A percentile compares a stretch with the other conserved stretches of the same genome.
Evolutionary conservation across 306 rosid genomes (phyloP).

Genomic region (Sophora flavescens): DNA sequence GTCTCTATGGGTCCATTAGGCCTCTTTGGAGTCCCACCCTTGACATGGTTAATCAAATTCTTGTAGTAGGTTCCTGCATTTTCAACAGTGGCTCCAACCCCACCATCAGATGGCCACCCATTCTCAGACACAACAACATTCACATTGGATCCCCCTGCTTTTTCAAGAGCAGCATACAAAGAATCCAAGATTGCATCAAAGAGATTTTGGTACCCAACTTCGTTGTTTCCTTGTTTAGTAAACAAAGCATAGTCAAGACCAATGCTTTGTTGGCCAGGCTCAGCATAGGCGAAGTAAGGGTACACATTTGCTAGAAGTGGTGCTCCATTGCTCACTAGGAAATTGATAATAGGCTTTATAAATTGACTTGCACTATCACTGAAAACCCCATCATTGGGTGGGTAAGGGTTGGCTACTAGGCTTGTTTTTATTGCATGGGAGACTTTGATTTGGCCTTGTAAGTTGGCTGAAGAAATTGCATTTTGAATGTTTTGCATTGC

Average conservation of each 20-base stretch:
- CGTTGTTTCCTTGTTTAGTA: slow-evolving; percentile 47
- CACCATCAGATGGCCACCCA: slow-evolving; percentile 80
- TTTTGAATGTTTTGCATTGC: slow-evolving; percentile 56
- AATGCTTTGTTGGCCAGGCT: slow-evolving; percentile 36
- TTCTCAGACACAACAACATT: slow-evolving; percentile 71
- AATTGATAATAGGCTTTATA: slow-evolving; percentile 60
- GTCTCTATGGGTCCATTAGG: slow-evolving; percentile 56
- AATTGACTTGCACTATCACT: slow-evolving; percentile 38
- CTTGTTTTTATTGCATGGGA: slow-evolving; percentile 62
- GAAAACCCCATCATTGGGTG: slow-evolving; percentile 59
- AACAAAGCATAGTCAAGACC: slow-evolving; percentile 61
- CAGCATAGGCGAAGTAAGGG: slow-evolving; percentile 56
- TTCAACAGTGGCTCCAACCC: slow-evolving; percentile 43
- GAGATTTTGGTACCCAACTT: slow-evolving; percentile 60
- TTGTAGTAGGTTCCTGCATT: slow-evolving; percentile 62
- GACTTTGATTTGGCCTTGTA: slow-evolving; percentile 64
- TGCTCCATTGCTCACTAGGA: slow-evolving; percentile 53
- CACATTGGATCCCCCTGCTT: slow-evolving; percentile 52
- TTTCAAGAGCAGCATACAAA: slow-evolving; percentile 71
- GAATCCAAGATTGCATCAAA: slow-evolving; percentile 71
- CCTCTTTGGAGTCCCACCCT: slow-evolving; percentile 66
- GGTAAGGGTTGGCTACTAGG: slow-evolving; percentile 50
- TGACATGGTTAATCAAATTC: slow-evolving; percentile 64
- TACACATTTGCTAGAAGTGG: slow-evolving; percentile 82
- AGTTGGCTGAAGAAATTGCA: slow-evolving; percentile 56